These are phyloP conservation scores for Gaultheria prostrata DNA, from an alignment of 148 eudicot genomes.

Conservation along the genomic window DNA sequence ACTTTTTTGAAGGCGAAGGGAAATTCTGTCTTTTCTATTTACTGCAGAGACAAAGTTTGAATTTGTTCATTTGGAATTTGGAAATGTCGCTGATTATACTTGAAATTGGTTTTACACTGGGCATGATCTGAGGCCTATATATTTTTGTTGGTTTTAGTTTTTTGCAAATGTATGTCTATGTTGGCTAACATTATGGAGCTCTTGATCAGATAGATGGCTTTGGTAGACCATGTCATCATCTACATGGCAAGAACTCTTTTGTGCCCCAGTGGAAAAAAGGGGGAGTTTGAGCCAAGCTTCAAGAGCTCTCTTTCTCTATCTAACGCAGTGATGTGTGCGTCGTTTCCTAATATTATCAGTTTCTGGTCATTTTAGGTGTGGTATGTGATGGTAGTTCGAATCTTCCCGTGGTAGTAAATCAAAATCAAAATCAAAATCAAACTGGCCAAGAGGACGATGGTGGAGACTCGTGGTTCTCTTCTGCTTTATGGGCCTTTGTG, in stretches of 20 bases:
- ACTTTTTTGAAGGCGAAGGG: not conserved
- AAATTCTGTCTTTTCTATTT: not conserved
- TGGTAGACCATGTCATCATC: conserved; percentile 34
- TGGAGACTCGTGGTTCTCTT: conserved; percentile 53
- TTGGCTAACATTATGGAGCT: conserved; percentile 38
- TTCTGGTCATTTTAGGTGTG: conserved; percentile 75
- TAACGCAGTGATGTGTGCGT: conserved; percentile 18
- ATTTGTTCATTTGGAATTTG: not conserved
- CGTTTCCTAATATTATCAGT: conserved; percentile 42
- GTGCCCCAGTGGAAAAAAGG: conserved; percentile 44
- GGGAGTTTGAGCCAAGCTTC: conserved; percentile 42
- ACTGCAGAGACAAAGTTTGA: not conserved
- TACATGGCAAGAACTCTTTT: conserved; percentile 42
- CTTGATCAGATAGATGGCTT: conserved; percentile 59
- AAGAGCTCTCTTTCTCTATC: conserved; percentile 35
- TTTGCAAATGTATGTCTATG: conserved; percentile 11
- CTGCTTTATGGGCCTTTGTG: conserved; percentile 75
- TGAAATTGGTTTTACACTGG: conserved; percentile 19
- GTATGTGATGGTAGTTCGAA: conserved; percentile 33
- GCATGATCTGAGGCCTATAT: not conserved
- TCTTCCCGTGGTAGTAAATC: conserved; percentile 27
- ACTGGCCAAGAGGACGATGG: conserved; percentile 28
- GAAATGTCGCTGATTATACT: conserved; percentile 17
- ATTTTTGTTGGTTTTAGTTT: not conserved
- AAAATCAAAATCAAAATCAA: conserved; percentile 37